Percentiles rank a stretch among this genome's conserved stretches.
Evolutionary conservation across 176 grass and related monocot genomes (phyloP).

Genomic region (Lolium multiflorum): DNA sequence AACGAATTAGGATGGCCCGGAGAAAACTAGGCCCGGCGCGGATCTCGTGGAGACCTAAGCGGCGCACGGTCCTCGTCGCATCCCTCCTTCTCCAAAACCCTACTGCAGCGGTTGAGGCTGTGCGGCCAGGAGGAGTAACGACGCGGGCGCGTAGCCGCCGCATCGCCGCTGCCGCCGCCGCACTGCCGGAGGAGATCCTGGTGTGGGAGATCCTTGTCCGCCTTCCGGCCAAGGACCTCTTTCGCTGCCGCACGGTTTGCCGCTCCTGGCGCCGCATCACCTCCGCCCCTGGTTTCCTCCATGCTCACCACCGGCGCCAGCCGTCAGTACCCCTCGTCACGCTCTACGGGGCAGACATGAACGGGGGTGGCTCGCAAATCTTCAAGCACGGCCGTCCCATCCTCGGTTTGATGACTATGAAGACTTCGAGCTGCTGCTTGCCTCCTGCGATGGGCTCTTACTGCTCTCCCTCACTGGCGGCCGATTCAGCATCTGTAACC

Average conservation of each 20-base stretch:
- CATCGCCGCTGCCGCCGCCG: neutral
- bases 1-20: too few relatives aligned
- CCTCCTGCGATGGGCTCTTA: neutral
- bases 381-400: neutral
- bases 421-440: neutral
- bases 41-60: too few relatives aligned
- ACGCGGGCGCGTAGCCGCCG: neutral
- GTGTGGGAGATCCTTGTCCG: neutral
- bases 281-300: neutral
- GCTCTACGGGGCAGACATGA: neutral
- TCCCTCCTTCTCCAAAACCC: neutral
- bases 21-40: too few relatives aligned
- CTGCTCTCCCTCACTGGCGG: neutral
- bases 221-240: neutral
- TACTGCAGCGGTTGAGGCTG: too few relatives aligned
- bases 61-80: neutral
- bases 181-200: neutral
- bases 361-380: neutral
- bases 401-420: neutral
- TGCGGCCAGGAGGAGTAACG: too few relatives aligned
- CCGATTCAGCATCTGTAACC: neutral
- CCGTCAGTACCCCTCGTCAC: neutral
- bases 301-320: neutral
- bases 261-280: neutral
- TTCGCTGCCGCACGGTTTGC: neutral